Conservation (phyloP, 1,284 basidiomycete species). For the Tetrapyrgos nigripes region DNA sequence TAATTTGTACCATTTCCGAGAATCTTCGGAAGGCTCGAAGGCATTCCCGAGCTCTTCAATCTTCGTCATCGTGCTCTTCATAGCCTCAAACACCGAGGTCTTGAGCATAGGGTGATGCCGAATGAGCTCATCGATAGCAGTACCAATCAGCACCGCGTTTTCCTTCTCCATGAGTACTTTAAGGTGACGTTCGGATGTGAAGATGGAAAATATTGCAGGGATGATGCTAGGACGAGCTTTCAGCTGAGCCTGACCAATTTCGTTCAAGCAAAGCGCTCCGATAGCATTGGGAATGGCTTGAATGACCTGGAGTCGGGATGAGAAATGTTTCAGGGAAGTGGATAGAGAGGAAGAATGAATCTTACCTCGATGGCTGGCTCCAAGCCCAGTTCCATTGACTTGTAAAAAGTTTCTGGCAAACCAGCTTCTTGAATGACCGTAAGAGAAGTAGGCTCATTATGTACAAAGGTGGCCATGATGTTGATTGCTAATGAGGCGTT, state of each 20-base stretch:
- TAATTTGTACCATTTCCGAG: slow-evolving; percentile 71
- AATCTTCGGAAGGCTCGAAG: slow-evolving; percentile 62
- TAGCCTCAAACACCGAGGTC: slow-evolving; percentile 76
- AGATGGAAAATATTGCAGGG: slow-evolving; percentile 84
- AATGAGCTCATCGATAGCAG: slow-evolving; percentile 93
- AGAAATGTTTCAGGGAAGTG: not conserved
- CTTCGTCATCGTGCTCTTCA: slow-evolving; percentile 72
- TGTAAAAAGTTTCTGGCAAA: slow-evolving; percentile 90
- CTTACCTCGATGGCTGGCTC: slow-evolving; percentile 88
- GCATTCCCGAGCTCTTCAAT: slow-evolving; percentile 77
- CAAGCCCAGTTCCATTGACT: slow-evolving; percentile 82
- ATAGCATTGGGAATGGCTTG: slow-evolving; percentile 95
- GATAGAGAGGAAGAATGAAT: not conserved
- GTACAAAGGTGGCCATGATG: slow-evolving; percentile 97
- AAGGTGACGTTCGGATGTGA: slow-evolving; percentile 86
- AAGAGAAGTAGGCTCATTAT: slow-evolving; percentile 98
- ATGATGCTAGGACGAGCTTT: slow-evolving; percentile 81
- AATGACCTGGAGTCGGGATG: slow-evolving; percentile 67
- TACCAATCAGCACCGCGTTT: slow-evolving; percentile 88
- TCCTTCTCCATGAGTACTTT: slow-evolving; percentile 94
- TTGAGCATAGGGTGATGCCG: slow-evolving; percentile 95
- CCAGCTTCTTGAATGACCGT: slow-evolving; percentile 92
- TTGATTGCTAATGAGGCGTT: slow-evolving; percentile 75
- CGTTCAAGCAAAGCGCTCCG: slow-evolving; percentile 95
- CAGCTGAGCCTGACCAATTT: slow-evolving; percentile 86